Conservation (phyloP, 164 flowering plant genomes). For the Vitis rotundifolia region DNA sequence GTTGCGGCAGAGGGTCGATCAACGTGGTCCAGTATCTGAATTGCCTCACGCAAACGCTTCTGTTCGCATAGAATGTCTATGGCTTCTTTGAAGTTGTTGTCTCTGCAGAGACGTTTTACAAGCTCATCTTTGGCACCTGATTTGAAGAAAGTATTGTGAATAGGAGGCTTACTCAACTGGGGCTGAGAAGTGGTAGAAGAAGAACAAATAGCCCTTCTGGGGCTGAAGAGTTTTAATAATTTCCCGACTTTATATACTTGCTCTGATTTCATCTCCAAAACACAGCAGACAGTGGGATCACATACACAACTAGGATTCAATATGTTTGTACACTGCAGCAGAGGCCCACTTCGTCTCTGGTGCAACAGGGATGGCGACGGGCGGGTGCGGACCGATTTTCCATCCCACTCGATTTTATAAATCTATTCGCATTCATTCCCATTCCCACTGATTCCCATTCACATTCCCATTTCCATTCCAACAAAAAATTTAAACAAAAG, state of each 20-base stretch:
- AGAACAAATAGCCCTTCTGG: not conserved
- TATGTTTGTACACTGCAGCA: no score
- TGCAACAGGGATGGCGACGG: no score
- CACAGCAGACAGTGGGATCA: no score
- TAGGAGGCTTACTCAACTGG: not conserved
- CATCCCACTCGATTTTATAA: no score
- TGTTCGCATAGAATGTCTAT: slow-evolving; percentile 22
- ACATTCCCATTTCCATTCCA: no score
- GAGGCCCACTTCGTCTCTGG: no score
- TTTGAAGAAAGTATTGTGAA: slow-evolving; percentile 24
- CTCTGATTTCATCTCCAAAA: not conserved
- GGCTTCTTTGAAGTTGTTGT: slow-evolving; percentile 24
- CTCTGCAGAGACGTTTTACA: slow-evolving; percentile 12
- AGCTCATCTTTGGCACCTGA: slow-evolving; percentile 9
- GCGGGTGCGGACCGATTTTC: no score
- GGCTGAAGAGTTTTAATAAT: not conserved
- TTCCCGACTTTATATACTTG: not conserved
- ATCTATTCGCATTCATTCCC: no score
- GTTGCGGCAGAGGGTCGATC: slow-evolving; percentile 15
- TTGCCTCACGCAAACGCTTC: slow-evolving; percentile 27
- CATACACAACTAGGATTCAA: no score
- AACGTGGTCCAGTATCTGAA: slow-evolving; percentile 17
- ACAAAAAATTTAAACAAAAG: no score
- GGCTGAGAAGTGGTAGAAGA: not conserved
- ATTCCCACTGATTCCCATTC: no score